Base-by-base conservation (phyloP, 441 rosid genomes). In the Pelargonium citronellum region DNA sequence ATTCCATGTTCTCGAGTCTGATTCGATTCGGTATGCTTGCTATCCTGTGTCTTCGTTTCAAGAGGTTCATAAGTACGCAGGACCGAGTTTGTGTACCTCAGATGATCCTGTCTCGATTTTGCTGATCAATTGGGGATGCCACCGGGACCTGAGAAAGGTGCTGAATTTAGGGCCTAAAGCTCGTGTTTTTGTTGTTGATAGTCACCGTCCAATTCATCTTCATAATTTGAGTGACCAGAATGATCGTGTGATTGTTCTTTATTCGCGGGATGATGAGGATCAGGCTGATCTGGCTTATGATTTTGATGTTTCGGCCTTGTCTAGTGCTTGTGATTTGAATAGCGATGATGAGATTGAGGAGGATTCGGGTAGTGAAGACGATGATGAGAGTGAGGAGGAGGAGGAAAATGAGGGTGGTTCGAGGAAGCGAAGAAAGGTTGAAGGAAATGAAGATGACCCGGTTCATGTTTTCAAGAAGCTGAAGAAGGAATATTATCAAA, bases 141-240 rank as follows among this genome's bases (percentile, higher is more conserved):
- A 94, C 76, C 86, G 94, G 51, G 97, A 94, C 81, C 75, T 94
- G 77, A 79, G 81, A 67, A 22, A 63, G 61, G 76, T 83, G 69
- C 83, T 94, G 47, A 77, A 79, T 55, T 69, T 90, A 70, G 97
- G 93, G 5, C 77, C 89, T 0, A 73, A 75, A 7, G 88, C 81
- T 7, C 78, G 88, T 68, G 94, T 90, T 71, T 94, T 94, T 44
- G 96, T 90, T 0, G 86, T 94, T 16, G 99, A 94, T 82, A 87
- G 97, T 74, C 97, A 94, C 58, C 82, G 97, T 2, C 99, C 96
- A 2, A 90, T 91, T 78, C 99, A 94, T 80, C 79, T 94, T 85
- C 92, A 86, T 77, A 94, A 94, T 51, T 73, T 94, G 79, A 84
- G 91, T 64, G 90, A 89, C 58, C 75, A 67, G 37, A 94, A 94